Percentiles rank a stretch among this genome's conserved stretches.
Conservation (phyloP, 1,284 basidiomycete species). For the Amylostereum areolatum region DNA sequence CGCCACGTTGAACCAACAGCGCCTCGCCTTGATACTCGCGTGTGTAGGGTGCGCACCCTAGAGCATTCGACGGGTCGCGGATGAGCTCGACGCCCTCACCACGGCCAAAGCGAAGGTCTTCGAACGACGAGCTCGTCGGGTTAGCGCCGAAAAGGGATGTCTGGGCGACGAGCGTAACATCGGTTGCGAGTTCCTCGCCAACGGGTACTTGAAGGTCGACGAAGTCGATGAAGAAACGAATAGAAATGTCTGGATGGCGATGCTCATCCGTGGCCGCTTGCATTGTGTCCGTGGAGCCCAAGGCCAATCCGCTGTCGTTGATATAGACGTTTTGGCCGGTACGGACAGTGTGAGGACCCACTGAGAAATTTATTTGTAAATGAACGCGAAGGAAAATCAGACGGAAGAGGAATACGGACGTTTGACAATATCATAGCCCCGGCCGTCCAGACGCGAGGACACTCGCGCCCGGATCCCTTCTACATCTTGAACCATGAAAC, state of each 20-base stretch:
- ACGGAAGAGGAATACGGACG: slow-evolving; percentile 39
- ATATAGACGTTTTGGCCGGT: slow-evolving; percentile 79
- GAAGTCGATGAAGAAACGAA: slow-evolving; percentile 53
- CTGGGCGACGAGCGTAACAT: slow-evolving; percentile 50
- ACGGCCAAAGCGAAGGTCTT: slow-evolving; percentile 37
- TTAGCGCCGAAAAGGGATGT: slow-evolving; percentile 72
- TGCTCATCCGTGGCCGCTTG: slow-evolving; percentile 16
- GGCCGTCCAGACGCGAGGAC: slow-evolving; percentile 74
- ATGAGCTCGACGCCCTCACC: slow-evolving; percentile 46
- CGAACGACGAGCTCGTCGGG: slow-evolving; percentile 28
- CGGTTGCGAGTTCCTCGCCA: slow-evolving; percentile 20
- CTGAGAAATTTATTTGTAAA: slow-evolving; percentile 31
- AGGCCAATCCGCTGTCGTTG: slow-evolving; percentile 61
- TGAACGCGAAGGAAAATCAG: not conserved
- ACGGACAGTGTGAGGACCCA: slow-evolving; percentile 77
- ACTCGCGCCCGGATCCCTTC: slow-evolving; percentile 73
- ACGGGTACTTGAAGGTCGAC: slow-evolving; percentile 33
- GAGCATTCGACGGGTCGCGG: slow-evolving; percentile 40
- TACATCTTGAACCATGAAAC: slow-evolving; percentile 72
- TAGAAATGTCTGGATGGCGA: slow-evolving; percentile 41
- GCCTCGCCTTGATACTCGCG: slow-evolving; percentile 42
- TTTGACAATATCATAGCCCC: slow-evolving; percentile 80
- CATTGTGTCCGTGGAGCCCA: slow-evolving; percentile 17
- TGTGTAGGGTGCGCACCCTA: slow-evolving; percentile 57
- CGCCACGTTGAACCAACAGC: slow-evolving; percentile 59